Percentiles rank a stretch among this genome's conserved stretches.
These are phyloP conservation scores for Helicocarpus griseus DNA, from an alignment of 2,329 filamentous ascomycete genomes.

Conservation along the genomic window DNA sequence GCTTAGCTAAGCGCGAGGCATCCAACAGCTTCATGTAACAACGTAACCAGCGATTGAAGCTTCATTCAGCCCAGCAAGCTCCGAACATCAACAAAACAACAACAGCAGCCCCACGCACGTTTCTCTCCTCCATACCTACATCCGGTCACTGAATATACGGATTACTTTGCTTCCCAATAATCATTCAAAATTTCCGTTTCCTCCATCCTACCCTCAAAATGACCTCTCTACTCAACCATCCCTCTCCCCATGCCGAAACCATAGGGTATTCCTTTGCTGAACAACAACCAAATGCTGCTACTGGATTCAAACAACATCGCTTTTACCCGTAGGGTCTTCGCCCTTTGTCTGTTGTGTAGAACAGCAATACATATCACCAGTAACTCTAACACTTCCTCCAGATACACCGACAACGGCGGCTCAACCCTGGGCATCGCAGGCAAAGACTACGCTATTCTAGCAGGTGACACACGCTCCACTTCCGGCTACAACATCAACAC, in stretches of 20 bases:
- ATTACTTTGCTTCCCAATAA: neutral
- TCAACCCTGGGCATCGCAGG: constrained; percentile 93
- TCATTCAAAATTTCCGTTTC: too few species aligned
- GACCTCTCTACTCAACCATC: constrained; percentile 44
- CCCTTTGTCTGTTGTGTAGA: neutral
- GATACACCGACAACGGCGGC: constrained; percentile 94
- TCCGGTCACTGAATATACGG: too few species aligned
- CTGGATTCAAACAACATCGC: constrained; percentile 58
- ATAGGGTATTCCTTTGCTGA: constrained; percentile 53
- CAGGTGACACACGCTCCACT: constrained; percentile 91
- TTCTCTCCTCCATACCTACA: neutral
- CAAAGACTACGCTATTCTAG: constrained; percentile 88
- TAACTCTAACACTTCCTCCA: constrained; percentile 14
- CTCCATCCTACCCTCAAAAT: constrained; percentile 29
- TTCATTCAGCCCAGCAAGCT: neutral
- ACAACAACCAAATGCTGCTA: constrained; percentile 34
- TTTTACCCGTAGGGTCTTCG: constrained; percentile 72
- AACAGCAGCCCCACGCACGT: neutral
- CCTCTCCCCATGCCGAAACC: constrained; percentile 41
- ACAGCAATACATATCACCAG: neutral
- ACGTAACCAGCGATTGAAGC: neutral
- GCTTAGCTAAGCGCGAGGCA: neutral
- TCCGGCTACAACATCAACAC: constrained; percentile 99
- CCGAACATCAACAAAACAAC: neutral
- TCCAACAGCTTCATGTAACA: neutral